phyloP scores from a whole-genome alignment of 257 asterid species.

The Salvia hispanica region DNA sequence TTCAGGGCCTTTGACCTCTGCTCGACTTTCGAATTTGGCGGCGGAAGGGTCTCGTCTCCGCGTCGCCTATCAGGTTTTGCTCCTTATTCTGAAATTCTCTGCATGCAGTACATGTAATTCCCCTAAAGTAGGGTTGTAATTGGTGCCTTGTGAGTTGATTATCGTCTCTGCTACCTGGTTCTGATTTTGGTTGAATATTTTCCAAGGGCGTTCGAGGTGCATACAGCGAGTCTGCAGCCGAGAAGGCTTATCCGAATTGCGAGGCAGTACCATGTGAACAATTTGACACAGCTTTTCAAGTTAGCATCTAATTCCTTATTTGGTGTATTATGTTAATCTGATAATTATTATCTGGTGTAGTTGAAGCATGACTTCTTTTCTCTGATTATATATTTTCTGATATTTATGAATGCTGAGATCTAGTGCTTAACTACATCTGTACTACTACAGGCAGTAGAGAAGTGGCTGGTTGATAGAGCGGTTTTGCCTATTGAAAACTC shows the following conservation, averaged over 20 bases:
- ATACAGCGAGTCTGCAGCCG: conserved; percentile 92
- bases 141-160: neutral
- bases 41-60: conserved; percentile 87
- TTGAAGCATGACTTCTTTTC: conserved; percentile 9
- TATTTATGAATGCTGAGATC: conserved; percentile 8
- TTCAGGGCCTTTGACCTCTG: conserved; percentile 91
- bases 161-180: neutral
- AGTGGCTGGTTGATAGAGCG: conserved; percentile 96
- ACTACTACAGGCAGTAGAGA: conserved; percentile 79
- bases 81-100: no score
- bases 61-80: conserved; percentile 47
- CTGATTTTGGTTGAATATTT: conserved; percentile 26
- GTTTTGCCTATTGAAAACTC: conserved; percentile 97
- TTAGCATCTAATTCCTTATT: conserved; percentile 35
- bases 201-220: conserved; percentile 92
- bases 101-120: no score
- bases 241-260: conserved; percentile 96
- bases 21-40: conserved; percentile 62
- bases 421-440: conserved; percentile 13
- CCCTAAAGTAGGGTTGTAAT: no score
- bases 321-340: neutral
- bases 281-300: conserved; percentile 93
- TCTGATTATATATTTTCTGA: neutral
- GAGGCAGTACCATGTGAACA: conserved; percentile 99
- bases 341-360: neutral